Evolutionary conservation across 2,329 filamentous ascomycete species (phyloP), one percentile per base, ranked within the genome.

Genomic region (Gaeumannomyces tritici): DNA sequence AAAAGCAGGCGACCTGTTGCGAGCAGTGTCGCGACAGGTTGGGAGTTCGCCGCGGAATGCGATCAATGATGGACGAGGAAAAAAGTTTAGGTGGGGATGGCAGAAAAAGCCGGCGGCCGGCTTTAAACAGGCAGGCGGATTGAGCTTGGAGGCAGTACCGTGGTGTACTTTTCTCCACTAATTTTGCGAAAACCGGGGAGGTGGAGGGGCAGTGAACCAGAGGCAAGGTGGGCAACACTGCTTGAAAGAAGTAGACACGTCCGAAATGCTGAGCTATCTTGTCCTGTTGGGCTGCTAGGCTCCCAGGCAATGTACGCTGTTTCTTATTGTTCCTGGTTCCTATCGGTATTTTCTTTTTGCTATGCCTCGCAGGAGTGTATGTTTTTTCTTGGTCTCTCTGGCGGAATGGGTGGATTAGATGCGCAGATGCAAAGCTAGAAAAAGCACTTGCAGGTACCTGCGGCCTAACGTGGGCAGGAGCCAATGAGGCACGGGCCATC

Each of bases 51-150:
- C 21, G 21, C 9, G 2, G 42, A 51, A 51, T 51, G 42, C 42
- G 21, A 51, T 51, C 42, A 51, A 51, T 51, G 21, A 51, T 51
- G 21, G 21, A 51, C 4, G 42, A 51, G 42, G 24, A 60, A 59
- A 60, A 60, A 60, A 60, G 59, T 54, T 51, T 31, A 51, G 33
- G 59, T 60, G 59, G 28, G 42, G 59, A 54, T 60, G 59, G 59
- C 59, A 60, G 59, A 54, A 60, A 60, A 60, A n/a, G 42, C 42
- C 42, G 42, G n/a, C 42, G 18, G n/a, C n/a, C 42, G 18, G 21
- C 21, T 51, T 51, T 51, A 51, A 51, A 51, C 42, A 7, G 42
- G 18, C 18, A 51, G 42, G 42, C 42, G 42, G 42, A 8, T 51
- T 51, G 42, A 11, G n/a, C 21, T 9, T 24, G n/a, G 21, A n/a